Conservation (phyloP, 805 yeast species). For the Danielia oregonensis region DNA sequence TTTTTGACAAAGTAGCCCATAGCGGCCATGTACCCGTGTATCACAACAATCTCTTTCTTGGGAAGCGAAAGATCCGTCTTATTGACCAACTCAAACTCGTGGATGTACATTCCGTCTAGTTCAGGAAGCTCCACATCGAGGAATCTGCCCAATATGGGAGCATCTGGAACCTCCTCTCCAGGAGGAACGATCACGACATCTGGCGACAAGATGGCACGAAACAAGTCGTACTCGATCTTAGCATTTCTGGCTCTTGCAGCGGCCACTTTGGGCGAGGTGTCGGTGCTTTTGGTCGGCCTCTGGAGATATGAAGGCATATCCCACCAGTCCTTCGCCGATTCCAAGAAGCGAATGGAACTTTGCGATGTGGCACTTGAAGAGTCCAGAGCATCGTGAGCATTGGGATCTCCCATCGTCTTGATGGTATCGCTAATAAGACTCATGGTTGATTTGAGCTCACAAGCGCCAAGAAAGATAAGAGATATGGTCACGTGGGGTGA, state of each 20-base stretch:
- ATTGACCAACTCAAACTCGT: slow-evolving; percentile 33
- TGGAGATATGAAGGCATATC: slow-evolving; percentile 21
- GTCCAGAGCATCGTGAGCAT: not conserved
- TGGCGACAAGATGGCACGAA: slow-evolving; percentile 28
- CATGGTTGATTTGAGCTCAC: slow-evolving; percentile 2
- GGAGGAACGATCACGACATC: slow-evolving; percentile 27
- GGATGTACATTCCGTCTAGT: slow-evolving; percentile 23
- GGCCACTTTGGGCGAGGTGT: slow-evolving; percentile 6
- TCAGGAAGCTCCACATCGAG: slow-evolving; percentile 25
- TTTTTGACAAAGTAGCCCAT: slow-evolving; percentile 40
- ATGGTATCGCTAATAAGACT: slow-evolving; percentile 17
- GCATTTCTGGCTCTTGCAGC: slow-evolving; percentile 24
- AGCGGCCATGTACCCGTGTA: slow-evolving; percentile 46
- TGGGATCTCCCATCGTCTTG: slow-evolving; percentile 24
- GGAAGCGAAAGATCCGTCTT: slow-evolving; percentile 10
- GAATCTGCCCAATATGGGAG: slow-evolving; percentile 14
- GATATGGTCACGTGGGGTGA: not conserved
- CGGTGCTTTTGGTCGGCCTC: slow-evolving; percentile 12
- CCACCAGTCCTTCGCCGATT: slow-evolving; percentile 41
- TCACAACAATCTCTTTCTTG: slow-evolving; percentile 24
- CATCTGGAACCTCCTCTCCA: not conserved
- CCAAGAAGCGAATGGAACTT: slow-evolving; percentile 21
- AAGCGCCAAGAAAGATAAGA: not conserved
- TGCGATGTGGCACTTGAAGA: not conserved
- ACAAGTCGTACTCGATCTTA: slow-evolving; percentile 31